phyloP scores from a whole-genome alignment of 768 basidiomycete genomes.

The Candolleomyces efflorescens region DNA sequence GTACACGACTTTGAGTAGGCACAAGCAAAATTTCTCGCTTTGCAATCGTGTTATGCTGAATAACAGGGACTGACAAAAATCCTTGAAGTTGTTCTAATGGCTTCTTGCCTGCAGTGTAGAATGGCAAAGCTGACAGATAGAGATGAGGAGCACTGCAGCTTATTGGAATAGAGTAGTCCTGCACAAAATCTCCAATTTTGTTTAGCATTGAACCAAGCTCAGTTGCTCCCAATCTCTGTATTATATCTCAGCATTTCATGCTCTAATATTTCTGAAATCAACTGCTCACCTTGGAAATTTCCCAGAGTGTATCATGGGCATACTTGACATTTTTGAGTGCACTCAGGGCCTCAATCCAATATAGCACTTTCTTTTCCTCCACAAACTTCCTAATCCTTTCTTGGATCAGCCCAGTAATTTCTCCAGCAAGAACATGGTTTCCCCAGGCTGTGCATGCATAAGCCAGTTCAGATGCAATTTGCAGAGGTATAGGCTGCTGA shows the following conservation, averaged over 20 bases:
- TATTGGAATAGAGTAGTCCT: conserved; percentile 11
- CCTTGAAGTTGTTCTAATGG: no score
- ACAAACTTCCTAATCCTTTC: background rate
- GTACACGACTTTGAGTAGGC: no score
- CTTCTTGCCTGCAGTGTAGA: conserved; percentile 8
- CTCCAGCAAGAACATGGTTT: background rate
- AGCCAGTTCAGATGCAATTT: background rate
- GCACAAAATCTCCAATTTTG: conserved; percentile 13
- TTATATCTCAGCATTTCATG: background rate
- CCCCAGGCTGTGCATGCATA: conserved; percentile 5
- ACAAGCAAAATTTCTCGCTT: no score
- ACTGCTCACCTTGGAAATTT: background rate
- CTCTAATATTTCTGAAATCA: conserved; percentile 2
- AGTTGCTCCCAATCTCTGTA: background rate
- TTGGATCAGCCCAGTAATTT: background rate
- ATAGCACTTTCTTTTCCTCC: conserved; percentile 12
- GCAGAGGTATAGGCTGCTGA: background rate
- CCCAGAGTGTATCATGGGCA: background rate
- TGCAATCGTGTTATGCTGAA: no score
- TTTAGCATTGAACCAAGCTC: conserved; percentile 6
- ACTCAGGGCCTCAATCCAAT: conserved; percentile 29
- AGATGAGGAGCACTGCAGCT: conserved; percentile 19
- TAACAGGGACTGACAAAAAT: no score
- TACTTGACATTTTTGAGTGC: conserved; percentile 14
- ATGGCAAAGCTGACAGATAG: conserved; percentile 24